Percentiles rank a stretch among this genome's conserved stretches.
These are phyloP conservation scores for Mycena polygramma DNA, from an alignment of 768 basidiomycete genomes.

Conservation along the genomic window DNA sequence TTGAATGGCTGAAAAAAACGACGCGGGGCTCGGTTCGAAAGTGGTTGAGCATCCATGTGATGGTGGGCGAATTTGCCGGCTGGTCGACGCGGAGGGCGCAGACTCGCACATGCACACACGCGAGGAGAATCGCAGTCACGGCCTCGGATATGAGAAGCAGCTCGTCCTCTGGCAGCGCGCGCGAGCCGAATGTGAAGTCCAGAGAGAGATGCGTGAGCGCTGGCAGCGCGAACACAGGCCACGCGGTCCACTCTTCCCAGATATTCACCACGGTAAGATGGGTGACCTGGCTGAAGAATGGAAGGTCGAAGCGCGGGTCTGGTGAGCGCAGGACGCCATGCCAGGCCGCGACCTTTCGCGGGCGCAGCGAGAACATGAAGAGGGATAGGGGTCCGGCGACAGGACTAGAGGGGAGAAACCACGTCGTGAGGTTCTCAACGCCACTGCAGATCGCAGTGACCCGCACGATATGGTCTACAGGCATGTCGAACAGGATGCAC, in stretches of 20 bases:
- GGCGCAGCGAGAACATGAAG: slow-evolving; percentile 44
- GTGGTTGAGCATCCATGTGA: slow-evolving; percentile 26
- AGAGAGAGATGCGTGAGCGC: slow-evolving; percentile 54
- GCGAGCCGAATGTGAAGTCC: slow-evolving; percentile 50
- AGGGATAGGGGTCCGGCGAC: slow-evolving; percentile 34
- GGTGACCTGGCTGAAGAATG: slow-evolving; percentile 52
- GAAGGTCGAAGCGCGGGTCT: slow-evolving; percentile 42
- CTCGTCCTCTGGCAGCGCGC: slow-evolving; percentile 39
- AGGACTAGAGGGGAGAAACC: slow-evolving; percentile 45
- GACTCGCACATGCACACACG: slow-evolving; percentile 44
- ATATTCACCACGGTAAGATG: slow-evolving; percentile 55
- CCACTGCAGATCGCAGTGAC: slow-evolving; percentile 53
- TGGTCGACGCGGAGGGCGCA: slow-evolving; percentile 50
- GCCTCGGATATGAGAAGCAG: slow-evolving; percentile 40
- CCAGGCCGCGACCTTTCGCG: slow-evolving; percentile 49
- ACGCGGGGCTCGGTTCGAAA: slow-evolving; percentile 49
- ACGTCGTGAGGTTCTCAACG: slow-evolving; percentile 52
- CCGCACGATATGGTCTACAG: slow-evolving; percentile 45
- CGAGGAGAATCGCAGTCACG: slow-evolving; percentile 41
- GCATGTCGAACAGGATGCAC: slow-evolving; percentile 52
- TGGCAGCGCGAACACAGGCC: slow-evolving; percentile 47
- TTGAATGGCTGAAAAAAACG: slow-evolving; percentile 51
- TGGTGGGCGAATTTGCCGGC: slow-evolving; percentile 22
- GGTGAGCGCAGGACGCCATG: slow-evolving; percentile 40
- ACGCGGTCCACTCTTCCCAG: slow-evolving; percentile 59